Conservation (phyloP, 257 asterid genomes). For the Solanum medicagineum region DNA sequence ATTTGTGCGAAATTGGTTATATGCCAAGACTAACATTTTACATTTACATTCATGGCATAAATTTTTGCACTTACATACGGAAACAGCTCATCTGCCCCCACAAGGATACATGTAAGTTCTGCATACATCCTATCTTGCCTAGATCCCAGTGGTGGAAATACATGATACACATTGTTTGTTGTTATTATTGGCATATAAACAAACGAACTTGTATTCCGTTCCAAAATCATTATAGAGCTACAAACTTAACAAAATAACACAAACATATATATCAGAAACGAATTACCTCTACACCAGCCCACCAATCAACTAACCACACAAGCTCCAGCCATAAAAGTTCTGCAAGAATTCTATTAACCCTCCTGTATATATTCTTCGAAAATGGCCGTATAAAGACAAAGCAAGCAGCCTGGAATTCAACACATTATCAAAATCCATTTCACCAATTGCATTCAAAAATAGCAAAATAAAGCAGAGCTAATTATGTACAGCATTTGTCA, state of each 20-base stretch:
- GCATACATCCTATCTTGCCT: neutral
- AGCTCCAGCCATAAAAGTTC: slow-evolving; percentile 93
- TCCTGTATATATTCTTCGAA: slow-evolving; percentile 69
- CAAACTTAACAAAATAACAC: neutral
- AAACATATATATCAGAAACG: neutral
- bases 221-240: neutral
- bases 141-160: neutral
- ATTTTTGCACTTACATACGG: neutral
- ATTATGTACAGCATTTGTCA: neutral
- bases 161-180: neutral
- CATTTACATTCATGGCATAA: neutral
- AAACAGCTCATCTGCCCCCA: neutral
- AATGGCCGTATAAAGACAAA: slow-evolving; percentile 52
- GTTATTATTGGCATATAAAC: neutral
- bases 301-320: slow-evolving; percentile 93
- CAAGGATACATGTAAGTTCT: neutral
- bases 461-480: neutral
- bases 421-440: neutral
- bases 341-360: slow-evolving; percentile 61
- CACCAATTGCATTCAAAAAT: neutral
- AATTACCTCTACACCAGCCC: slow-evolving; percentile 90
- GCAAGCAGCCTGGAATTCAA: slow-evolving; percentile 48
- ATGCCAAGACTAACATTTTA: neutral
- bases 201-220: neutral
- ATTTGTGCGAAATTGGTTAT: neutral